A percentile compares a stretch with the other conserved stretches of the same genome.
phyloP scores from a whole-genome alignment of 352 stramenopile species.

The Pythium volutum region DNA sequence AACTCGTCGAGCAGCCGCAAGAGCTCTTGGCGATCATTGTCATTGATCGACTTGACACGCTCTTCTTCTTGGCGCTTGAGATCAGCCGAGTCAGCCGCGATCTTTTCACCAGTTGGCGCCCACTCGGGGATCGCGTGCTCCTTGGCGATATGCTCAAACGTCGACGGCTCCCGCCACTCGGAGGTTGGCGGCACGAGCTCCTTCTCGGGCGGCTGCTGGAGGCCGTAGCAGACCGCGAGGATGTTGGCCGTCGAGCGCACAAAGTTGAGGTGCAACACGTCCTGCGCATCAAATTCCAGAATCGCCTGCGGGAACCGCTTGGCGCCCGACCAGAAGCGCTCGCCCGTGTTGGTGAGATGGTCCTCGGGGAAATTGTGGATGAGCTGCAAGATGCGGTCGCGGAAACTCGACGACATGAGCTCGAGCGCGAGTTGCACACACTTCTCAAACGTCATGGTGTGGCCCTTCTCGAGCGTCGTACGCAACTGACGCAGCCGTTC shows the following conservation, averaged over 20 bases:
- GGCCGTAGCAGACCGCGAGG: conserved; percentile 72
- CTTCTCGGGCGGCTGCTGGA: conserved; percentile 65
- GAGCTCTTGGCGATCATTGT: conserved; percentile 69
- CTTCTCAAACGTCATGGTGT: conserved; percentile 61
- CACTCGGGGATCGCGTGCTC: conserved; percentile 46
- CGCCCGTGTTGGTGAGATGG: conserved; percentile 75
- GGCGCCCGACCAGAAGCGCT: conserved; percentile 83
- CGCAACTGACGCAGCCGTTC: conserved; percentile 61
- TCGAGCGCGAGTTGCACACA: conserved; percentile 70
- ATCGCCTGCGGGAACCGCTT: conserved; percentile 80
- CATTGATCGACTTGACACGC: conserved; percentile 39
- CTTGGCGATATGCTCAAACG: conserved; percentile 49
- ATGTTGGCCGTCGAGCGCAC: conserved; percentile 79
- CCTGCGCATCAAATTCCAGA: conserved; percentile 53
- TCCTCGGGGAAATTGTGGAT: conserved; percentile 84
- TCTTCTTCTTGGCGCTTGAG: conserved; percentile 43
- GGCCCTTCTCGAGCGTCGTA: conserved; percentile 49
- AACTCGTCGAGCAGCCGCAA: conserved; percentile 66
- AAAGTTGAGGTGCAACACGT: conserved; percentile 76
- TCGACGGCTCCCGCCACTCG: conserved; percentile 62
- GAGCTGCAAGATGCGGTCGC: conserved; percentile 87
- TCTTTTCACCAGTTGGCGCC: conserved; percentile 77
- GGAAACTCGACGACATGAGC: conserved; percentile 79
- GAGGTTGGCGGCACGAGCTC: conserved; percentile 82
- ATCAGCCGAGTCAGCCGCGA: conserved; percentile 67